Base-by-base conservation (phyloP, 345 rosid genomes). In the Eucalyptus erythrocorys region DNA sequence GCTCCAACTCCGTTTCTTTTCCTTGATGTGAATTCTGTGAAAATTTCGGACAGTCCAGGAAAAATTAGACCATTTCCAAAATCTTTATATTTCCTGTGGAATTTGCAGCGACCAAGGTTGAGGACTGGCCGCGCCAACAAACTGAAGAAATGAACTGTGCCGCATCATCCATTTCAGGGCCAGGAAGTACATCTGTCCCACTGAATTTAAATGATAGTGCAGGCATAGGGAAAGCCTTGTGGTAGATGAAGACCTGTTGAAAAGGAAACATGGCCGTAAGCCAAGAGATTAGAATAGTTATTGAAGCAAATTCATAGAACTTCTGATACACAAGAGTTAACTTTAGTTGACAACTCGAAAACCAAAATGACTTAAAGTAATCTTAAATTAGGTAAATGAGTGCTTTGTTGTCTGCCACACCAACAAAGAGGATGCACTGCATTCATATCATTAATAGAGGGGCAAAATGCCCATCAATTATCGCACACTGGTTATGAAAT, bases 201-300 rank as follows among this genome's bases (percentile, higher is more conserved):
- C 88, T 94, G 89, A 96, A 97, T 95, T 94, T 98, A 94, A 90
- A 94, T 13, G 98, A 93, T 88, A 98, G 87, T 45, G 95, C 99
- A 2, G 99, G 99, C 99, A 98, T 97, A 6, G 99, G 98, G 90
- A 98, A 97, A 82, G 99, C 98, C 92, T 97, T 98, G 91, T 98
- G 99, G 93, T 97, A 97, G 88, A 98, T 91, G 87, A 93, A 95
- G 79, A 97, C 99, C 99, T 98, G 92, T 84, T 64, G 87, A 76
- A 43, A 89, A 76, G 87, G 45, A 68, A 89, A 89, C 50, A 40
- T 32, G 37, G 81, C 30, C 21, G 10, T 84, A 59, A 66, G 30
- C 85, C 66, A 6, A 26, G 27, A 13, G 53, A 14, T 43, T 15
- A 88, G 22, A 50, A 43, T 8, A 40, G 15, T 43, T 17, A 55